These are phyloP conservation scores for Scytalidium lignicola DNA, from an alignment of 2,329 filamentous ascomycete species.

Conservation along the genomic window DNA sequence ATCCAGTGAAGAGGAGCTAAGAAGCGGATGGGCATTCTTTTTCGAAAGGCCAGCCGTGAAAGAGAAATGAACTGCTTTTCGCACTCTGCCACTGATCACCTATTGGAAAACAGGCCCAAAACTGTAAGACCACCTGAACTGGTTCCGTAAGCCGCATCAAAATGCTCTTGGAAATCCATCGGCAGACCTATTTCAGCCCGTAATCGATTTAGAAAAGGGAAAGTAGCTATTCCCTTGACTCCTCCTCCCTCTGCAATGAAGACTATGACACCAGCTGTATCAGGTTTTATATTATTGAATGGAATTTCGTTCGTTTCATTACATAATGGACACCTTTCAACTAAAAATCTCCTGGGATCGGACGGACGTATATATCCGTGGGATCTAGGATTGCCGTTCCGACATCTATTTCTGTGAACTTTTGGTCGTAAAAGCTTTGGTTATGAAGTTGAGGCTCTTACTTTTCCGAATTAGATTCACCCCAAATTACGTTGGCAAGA, in stretches of 20 bases:
- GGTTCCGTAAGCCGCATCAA: constrained; percentile 10
- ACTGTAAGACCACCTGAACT: constrained; percentile 9
- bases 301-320: neutral
- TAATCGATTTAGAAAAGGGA: constrained; percentile 6
- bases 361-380: neutral
- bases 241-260: constrained; percentile 7
- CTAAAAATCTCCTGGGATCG: constrained; percentile 2
- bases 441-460: no score
- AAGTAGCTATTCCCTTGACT: constrained; percentile 3
- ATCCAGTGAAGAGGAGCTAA: neutral
- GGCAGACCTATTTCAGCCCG: constrained; percentile 2
- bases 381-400: no score
- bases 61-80: constrained; percentile 3
- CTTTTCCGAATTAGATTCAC: no score
- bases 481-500: no score
- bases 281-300: constrained; percentile 3
- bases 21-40: neutral
- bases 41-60: constrained; percentile 4
- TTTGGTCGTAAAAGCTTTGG: no score
- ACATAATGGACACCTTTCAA: constrained; percentile 3
- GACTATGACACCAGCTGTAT: constrained; percentile 6
- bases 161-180: constrained; percentile 7
- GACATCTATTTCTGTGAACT: no score
- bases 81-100: constrained; percentile 8
- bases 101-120: constrained; percentile 7